Evolutionary conservation across 345 rosid species (phyloP).

Genomic region (Melaleuca alternifolia): DNA sequence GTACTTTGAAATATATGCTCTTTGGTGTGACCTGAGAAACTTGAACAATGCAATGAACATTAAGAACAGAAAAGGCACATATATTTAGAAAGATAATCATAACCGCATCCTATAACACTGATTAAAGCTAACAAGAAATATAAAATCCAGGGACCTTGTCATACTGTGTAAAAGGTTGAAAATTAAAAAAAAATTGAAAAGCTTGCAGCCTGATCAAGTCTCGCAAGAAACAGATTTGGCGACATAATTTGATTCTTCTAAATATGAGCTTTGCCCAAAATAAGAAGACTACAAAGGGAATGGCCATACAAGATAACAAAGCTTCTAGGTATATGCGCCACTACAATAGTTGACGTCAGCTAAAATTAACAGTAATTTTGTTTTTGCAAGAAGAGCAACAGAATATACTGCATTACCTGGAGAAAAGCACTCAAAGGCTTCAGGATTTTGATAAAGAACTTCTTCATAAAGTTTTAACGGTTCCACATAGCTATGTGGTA

Average conservation of each 20-base stretch:
- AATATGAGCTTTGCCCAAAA: background rate
- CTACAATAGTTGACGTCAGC: background rate
- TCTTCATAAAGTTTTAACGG: constrained; percentile 48
- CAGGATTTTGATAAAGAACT: constrained; percentile 54
- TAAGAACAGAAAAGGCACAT: constrained; percentile 26
- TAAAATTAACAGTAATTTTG: background rate
- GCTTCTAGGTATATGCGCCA: background rate
- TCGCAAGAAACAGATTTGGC: background rate
- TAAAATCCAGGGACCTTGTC: background rate
- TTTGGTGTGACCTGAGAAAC: constrained; percentile 62
- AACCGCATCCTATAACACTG: background rate
- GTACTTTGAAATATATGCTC: constrained; percentile 35
- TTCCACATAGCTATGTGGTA: constrained; percentile 20
- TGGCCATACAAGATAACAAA: background rate
- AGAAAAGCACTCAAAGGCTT: constrained; percentile 78
- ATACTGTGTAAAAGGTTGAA: background rate
- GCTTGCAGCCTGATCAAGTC: background rate
- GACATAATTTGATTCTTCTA: background rate
- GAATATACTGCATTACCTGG: constrained; percentile 43
- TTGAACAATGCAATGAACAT: constrained; percentile 51
- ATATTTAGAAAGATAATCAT: background rate
- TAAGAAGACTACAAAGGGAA: background rate
- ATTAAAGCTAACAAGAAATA: background rate
- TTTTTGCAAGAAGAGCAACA: background rate
- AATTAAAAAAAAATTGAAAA: background rate